A percentile compares a stretch with the other conserved stretches of the same genome.
Conservation (phyloP, 345 rosid species). For the Populus euphratica region DNA sequence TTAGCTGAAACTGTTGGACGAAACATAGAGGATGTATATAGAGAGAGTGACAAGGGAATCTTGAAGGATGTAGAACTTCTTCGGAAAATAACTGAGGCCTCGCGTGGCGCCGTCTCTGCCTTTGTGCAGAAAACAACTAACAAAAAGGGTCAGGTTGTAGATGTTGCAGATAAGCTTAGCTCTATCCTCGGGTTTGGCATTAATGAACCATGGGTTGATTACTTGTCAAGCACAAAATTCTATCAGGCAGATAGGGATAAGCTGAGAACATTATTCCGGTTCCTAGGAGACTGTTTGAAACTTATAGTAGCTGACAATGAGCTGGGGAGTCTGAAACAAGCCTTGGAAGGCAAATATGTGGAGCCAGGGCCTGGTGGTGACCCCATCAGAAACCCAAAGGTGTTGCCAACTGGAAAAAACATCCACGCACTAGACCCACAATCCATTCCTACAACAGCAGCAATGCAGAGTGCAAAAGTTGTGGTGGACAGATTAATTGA, state of each 20-base stretch:
- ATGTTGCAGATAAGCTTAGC: slow-evolving; percentile 66
- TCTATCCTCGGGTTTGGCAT: slow-evolving; percentile 90
- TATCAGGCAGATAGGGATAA: slow-evolving; percentile 84
- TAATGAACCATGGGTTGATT: slow-evolving; percentile 94
- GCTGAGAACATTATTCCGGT: slow-evolving; percentile 68
- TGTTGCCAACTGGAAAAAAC: slow-evolving; percentile 95
- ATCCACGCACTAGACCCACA: slow-evolving; percentile 98
- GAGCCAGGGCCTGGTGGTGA: slow-evolving; percentile 99
- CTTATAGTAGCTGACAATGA: slow-evolving; percentile 91
- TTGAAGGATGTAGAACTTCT: slow-evolving; percentile 96
- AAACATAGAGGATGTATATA: slow-evolving; percentile 75
- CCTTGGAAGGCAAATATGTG: slow-evolving; percentile 86
- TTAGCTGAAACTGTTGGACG: slow-evolving; percentile 80
- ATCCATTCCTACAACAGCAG: slow-evolving; percentile 93
- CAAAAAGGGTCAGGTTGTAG: slow-evolving; percentile 83
- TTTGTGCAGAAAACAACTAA: slow-evolving; percentile 79
- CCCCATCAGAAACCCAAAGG: slow-evolving; percentile 96
- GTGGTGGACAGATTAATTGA: slow-evolving; percentile 88
- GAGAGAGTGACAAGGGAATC: slow-evolving; percentile 84
- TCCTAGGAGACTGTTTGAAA: slow-evolving; percentile 85
- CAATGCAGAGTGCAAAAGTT: slow-evolving; percentile 90
- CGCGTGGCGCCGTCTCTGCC: slow-evolving; percentile 79
- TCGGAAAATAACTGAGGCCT: slow-evolving; percentile 84
- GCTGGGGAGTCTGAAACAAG: slow-evolving; percentile 87
- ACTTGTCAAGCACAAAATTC: slow-evolving; percentile 78